Evolutionary conservation across 176 grass and related monocot species (phyloP).

Genomic region (Oryza glumipatula): DNA sequence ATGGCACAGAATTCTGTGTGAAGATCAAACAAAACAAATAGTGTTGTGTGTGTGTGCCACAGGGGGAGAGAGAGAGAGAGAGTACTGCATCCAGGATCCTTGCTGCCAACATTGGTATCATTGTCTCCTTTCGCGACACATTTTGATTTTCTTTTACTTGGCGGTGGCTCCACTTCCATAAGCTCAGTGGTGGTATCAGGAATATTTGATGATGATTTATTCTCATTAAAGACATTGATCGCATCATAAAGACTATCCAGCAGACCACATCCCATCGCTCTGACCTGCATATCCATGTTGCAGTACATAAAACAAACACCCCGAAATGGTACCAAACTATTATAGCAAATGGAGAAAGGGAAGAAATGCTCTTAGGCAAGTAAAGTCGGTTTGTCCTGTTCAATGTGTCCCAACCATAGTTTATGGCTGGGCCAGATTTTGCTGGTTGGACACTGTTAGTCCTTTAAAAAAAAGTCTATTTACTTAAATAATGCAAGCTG

Average conservation of each 20-base stretch:
- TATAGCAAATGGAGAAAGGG: background rate
- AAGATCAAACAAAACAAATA: background rate
- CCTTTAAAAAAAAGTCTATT: background rate
- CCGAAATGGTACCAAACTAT: conserved; percentile 23
- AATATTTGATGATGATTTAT: conserved; percentile 48
- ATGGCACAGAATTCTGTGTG: background rate
- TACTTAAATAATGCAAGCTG: background rate
- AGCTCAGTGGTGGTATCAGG: conserved; percentile 65
- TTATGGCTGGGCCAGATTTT: background rate
- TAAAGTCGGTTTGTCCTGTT: background rate
- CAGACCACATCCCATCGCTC: conserved; percentile 70
- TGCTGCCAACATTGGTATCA: conserved; percentile 27
- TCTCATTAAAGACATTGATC: conserved; percentile 68
- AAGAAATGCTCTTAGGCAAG: conserved; percentile 9
- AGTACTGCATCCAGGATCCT: conserved; percentile 18
- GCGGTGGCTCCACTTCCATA: conserved; percentile 63
- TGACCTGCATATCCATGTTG: conserved; percentile 67
- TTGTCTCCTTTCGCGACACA: conserved; percentile 30
- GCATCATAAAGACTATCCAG: conserved; percentile 85
- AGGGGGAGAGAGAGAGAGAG: background rate
- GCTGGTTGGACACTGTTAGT: background rate
- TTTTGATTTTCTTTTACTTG: conserved; percentile 58
- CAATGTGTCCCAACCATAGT: background rate
- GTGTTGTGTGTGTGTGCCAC: background rate
- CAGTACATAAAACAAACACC: conserved; percentile 23